Conservation (phyloP, 805 yeast genomes). For the Ogataea polymorpha region DNA sequence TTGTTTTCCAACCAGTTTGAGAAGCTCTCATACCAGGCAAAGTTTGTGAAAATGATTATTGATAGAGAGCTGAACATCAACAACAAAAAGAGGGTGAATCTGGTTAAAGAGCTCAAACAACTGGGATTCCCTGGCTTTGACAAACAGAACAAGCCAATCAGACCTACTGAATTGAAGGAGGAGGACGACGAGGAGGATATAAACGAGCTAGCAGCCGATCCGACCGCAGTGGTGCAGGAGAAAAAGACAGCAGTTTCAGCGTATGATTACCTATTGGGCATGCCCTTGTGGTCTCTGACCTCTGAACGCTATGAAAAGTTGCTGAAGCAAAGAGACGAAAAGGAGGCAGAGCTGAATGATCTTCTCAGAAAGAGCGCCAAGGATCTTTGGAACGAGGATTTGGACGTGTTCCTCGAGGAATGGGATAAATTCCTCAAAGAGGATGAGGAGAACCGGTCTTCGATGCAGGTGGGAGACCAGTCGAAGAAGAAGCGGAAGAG, state of each 20-base stretch:
- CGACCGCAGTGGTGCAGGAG: conserved; percentile 39
- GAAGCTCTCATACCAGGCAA: conserved; percentile 76
- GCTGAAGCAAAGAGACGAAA: conserved; percentile 66
- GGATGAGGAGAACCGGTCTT: conserved; percentile 59
- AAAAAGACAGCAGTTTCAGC: conserved; percentile 53
- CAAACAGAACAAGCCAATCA: conserved; percentile 62
- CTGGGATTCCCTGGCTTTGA: conserved; percentile 75
- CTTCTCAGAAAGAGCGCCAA: conserved; percentile 71
- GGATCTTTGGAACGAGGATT: conserved; percentile 83
- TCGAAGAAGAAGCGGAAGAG: conserved; percentile 38
- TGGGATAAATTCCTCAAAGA: conserved; percentile 67
- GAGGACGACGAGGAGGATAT: conserved; percentile 42
- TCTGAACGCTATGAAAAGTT: conserved; percentile 82
- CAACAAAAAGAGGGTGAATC: conserved; percentile 65
- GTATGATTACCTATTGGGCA: conserved; percentile 84
- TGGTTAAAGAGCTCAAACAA: conserved; percentile 60
- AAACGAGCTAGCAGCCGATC: conserved; percentile 34
- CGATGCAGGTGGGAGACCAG: conserved; percentile 44
- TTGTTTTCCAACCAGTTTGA: conserved; percentile 72
- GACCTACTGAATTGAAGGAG: conserved; percentile 30
- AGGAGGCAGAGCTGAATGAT: conserved; percentile 64
- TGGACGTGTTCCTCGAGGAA: conserved; percentile 64
- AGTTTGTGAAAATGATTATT: conserved; percentile 87
- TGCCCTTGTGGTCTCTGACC: conserved; percentile 93
- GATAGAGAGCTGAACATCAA: conserved; percentile 67